These are phyloP conservation scores for Protomyces inundatus DNA, from an alignment of 1,139 yeast species.

Conservation along the genomic window DNA sequence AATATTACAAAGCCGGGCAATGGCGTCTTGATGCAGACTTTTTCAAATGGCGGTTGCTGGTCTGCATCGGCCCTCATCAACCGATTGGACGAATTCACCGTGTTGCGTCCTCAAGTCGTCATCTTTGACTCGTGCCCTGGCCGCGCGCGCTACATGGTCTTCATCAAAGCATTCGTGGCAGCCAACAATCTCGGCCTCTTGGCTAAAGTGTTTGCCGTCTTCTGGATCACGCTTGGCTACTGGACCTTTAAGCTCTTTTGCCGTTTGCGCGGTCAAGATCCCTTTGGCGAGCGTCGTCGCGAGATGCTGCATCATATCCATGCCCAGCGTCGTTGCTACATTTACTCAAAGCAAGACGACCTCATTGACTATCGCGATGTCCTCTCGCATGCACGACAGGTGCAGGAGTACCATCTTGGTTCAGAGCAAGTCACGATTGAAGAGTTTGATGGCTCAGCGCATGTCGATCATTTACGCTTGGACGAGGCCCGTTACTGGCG, in stretches of 20 bases:
- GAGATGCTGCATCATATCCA: conserved; percentile 21
- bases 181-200: conserved; percentile 15
- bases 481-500: conserved; percentile 17
- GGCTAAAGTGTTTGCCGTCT: conserved; percentile 1
- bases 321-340: conserved; percentile 8
- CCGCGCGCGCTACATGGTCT: conserved; percentile 15
- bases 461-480: conserved; percentile 19
- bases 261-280: conserved; percentile 17
- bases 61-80: conserved; percentile 17
- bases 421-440: conserved; percentile 12
- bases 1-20: conserved; percentile 17
- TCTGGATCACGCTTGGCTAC: conserved; percentile 14
- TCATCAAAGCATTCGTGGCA: conserved; percentile 15
- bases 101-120: conserved; percentile 14
- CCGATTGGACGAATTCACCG: conserved; percentile 1
- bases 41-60: conserved; percentile 24
- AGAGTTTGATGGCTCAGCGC: conserved; percentile 17
- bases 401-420: conserved; percentile 7
- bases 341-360: conserved; percentile 19
- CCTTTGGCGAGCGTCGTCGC: conserved; percentile 21
- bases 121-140: conserved; percentile 24
- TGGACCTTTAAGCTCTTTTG: conserved; percentile 16
- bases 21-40: conserved; percentile 17
- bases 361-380: conserved; percentile 13
- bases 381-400: conserved; percentile 15